A percentile compares a stretch with the other conserved stretches of the same genome.
Evolutionary conservation across 192 early-diverging fungal genomes (phyloP).

Genomic region (Gamsiella multidivaricata): DNA sequence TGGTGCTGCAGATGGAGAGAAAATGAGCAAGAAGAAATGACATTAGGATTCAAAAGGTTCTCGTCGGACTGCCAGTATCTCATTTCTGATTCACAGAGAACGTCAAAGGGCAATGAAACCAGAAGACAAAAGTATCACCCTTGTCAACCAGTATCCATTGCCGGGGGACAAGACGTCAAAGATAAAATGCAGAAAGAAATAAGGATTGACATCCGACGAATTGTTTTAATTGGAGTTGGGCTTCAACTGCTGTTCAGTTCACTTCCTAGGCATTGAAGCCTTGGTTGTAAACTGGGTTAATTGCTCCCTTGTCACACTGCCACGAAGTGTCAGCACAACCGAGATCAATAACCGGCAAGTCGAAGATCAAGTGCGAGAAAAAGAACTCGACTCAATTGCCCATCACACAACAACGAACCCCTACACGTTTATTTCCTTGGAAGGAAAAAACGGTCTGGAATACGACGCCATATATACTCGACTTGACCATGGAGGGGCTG

Average conservation of each 20-base stretch:
- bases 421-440: conserved; percentile 43
- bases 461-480: conserved; percentile 48
- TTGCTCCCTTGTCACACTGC: background rate
- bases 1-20: conserved; percentile 54
- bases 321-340: background rate
- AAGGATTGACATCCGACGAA: conserved; percentile 59
- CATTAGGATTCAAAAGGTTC: conserved; percentile 31
- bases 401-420: conserved; percentile 59
- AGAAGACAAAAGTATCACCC: background rate
- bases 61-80: conserved; percentile 40
- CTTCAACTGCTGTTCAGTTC: conserved; percentile 20
- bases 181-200: conserved; percentile 11
- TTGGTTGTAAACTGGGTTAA: background rate
- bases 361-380: conserved; percentile 19
- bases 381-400: conserved; percentile 11
- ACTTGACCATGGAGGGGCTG: too few species aligned
- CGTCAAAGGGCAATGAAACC: background rate
- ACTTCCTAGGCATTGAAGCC: background rate
- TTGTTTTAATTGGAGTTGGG: conserved; percentile 59
- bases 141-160: too few species aligned
- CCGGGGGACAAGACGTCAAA: background rate
- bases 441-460: conserved; percentile 48
- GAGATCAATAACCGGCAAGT: background rate
- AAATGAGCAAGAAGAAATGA: conserved; percentile 22
- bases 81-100: conserved; percentile 18